Conservation (phyloP, 257 asterid species). For the Fraxinus americana region DNA sequence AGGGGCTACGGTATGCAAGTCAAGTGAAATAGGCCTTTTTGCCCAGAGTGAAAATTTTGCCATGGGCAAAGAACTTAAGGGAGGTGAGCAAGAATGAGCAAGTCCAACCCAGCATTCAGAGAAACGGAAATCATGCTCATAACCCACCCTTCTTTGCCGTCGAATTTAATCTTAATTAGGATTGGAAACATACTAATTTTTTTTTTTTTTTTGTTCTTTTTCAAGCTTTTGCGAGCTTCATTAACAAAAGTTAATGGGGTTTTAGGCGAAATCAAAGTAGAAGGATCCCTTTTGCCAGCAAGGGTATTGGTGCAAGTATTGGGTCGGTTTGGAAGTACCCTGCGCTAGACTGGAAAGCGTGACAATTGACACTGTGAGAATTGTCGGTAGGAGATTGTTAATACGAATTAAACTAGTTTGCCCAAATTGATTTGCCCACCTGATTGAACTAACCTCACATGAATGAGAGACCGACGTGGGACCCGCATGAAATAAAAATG, state of each 20-base stretch:
- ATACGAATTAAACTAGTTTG: too few relatives aligned
- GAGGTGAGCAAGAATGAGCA: slow-evolving; percentile 85
- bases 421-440: too few relatives aligned
- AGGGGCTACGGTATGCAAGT: slow-evolving; percentile 51
- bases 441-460: too few relatives aligned
- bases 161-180: slow-evolving; percentile 38
- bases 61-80: slow-evolving; percentile 90
- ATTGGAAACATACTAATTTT: slow-evolving; percentile 27
- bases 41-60: slow-evolving; percentile 74
- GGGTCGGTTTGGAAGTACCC: slow-evolving; percentile 47
- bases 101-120: slow-evolving; percentile 99
- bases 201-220: slow-evolving; percentile 29
- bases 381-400: slow-evolving; percentile 23
- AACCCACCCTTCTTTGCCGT: slow-evolving; percentile 16
- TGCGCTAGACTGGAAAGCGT: slow-evolving; percentile 43
- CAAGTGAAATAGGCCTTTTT: slow-evolving; percentile 78
- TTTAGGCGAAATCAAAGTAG: slow-evolving; percentile 37
- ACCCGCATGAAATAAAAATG: too few relatives aligned
- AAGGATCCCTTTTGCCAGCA: slow-evolving; percentile 23
- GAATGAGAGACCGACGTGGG: too few relatives aligned
- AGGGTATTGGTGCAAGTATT: slow-evolving; percentile 40
- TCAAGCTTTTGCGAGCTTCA: slow-evolving; percentile 35
- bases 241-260: slow-evolving; percentile 35
- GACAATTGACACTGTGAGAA: slow-evolving; percentile 40
- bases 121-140: slow-evolving; percentile 39